Percentiles rank a stretch among this genome's conserved stretches.
phyloP scores from a whole-genome alignment of 495 filamentous ascomycete species.

The Ascodesmis nigricans region DNA sequence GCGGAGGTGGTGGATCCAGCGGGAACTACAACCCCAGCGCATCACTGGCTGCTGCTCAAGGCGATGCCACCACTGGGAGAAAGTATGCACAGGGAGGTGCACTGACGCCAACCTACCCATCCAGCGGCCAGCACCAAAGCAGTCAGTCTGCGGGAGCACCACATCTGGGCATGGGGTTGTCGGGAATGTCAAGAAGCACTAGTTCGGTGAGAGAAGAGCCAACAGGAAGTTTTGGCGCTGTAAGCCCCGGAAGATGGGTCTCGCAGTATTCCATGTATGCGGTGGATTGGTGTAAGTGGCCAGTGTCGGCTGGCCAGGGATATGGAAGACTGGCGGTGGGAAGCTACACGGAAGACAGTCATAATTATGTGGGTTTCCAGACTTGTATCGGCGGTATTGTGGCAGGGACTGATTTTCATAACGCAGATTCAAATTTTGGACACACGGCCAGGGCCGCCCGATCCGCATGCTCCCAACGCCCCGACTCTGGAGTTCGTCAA shows the following conservation, averaged over 20 bases:
- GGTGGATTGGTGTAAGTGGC: slow-evolving; percentile 99
- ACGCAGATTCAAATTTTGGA: slow-evolving; percentile 91
- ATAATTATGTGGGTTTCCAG: slow-evolving; percentile 71
- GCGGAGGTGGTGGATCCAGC: slow-evolving; percentile 4
- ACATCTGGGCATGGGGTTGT: slow-evolving; percentile 15
- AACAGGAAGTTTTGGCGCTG: slow-evolving; percentile 12
- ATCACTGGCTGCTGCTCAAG: slow-evolving; percentile 1
- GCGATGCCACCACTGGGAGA: slow-evolving; percentile 3
- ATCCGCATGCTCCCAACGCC: slow-evolving; percentile 46
- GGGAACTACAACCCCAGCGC: slow-evolving; percentile 16
- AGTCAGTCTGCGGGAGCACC: slow-evolving; percentile 8
- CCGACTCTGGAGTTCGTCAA: slow-evolving; percentile 77
- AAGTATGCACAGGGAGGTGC: slow-evolving; percentile 19
- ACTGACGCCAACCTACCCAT: slow-evolving; percentile 15
- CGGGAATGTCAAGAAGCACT: slow-evolving; percentile 7
- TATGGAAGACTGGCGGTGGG: slow-evolving; percentile 82
- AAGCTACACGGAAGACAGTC: slow-evolving; percentile 91
- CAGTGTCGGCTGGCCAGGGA: slow-evolving; percentile 50
- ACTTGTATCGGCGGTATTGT: background rate
- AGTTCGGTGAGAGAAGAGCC: slow-evolving; percentile 13
- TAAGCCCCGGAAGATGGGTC: slow-evolving; percentile 61
- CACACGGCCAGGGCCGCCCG: slow-evolving; percentile 31
- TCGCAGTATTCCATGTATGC: slow-evolving; percentile 91
- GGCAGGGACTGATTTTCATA: background rate
- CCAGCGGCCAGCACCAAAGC: slow-evolving; percentile 10